phyloP scores from a whole-genome alignment of 371 early-diverging fungal species.

The Mortierella sp. region DNA sequence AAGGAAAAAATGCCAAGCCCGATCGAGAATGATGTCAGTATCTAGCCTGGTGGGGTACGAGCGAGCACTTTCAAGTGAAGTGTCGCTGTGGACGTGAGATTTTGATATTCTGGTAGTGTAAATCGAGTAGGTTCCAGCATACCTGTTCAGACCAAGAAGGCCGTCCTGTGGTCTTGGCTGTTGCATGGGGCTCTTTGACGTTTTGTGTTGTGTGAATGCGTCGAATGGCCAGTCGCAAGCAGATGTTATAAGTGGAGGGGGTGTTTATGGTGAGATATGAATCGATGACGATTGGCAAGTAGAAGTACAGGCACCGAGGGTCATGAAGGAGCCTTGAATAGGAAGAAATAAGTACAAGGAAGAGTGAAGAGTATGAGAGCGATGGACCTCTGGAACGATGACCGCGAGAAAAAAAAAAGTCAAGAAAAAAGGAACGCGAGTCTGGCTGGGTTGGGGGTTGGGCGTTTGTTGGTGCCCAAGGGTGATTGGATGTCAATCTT shows the following conservation, averaged over 20 bases:
- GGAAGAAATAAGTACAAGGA: neutral
- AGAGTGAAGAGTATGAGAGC: neutral
- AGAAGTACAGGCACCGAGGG: conserved; percentile 10
- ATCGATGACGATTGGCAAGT: conserved; percentile 3
- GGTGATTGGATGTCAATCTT: neutral
- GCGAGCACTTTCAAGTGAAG: neutral
- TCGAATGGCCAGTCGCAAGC: neutral
- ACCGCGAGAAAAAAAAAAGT: neutral
- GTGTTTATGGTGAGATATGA: neutral
- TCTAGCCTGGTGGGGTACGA: neutral
- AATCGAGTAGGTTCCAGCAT: neutral
- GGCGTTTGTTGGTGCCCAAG: neutral
- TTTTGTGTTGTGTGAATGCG: neutral
- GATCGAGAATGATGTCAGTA: neutral
- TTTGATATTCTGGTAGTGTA: neutral
- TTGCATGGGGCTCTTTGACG: conserved; percentile 3
- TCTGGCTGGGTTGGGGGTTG: neutral
- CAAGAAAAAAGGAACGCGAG: neutral
- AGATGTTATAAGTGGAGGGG: neutral
- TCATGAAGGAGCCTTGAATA: conserved; percentile 20
- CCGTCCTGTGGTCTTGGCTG: conserved; percentile 39
- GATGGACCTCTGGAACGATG: neutral
- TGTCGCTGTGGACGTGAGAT: no score
- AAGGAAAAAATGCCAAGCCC: neutral
- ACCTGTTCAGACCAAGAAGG: conserved; percentile 49